Evolutionary conservation across 2,329 filamentous ascomycete genomes (phyloP), one percentile per base, ranked within the genome.

Genomic region (Pyrenophora graminea): DNA sequence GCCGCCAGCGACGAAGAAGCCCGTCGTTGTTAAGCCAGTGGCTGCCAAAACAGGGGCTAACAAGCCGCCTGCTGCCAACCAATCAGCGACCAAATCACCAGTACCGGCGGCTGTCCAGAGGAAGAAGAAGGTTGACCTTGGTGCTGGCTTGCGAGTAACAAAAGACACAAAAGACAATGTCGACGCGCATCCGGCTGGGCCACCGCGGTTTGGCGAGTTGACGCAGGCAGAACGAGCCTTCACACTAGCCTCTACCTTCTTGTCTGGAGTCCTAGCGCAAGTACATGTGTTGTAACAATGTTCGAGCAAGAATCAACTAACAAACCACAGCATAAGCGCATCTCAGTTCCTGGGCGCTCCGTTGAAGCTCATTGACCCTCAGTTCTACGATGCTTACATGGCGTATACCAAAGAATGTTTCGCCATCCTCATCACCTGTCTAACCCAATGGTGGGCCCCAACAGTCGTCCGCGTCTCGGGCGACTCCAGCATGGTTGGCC

Each of bases 381-480:
- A 90, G 39, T 83, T 89, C 67, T 96, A 90, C 77, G 89, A 95
- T 73, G 83, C 86, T 56, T 95, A 91, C 76, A 95, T 96, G 84
- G 85, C 90, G 34, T 82, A 91, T 71, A 94, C 90, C 9, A 96
- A 96, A 73, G 85, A 90, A 67, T 89, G 84, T 1, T 95, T 95
- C 71, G 89, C 88, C 32, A 81, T 95, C 13, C 77, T 91, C 38
- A 85, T 87, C 56, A 91, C 88, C 17, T 88, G 87, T 38, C 85
- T 93, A 78, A 95, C 90, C 12, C 85, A 93, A 66, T 89, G 89
- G 79, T 96, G 90, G 87, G 87, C 88, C n/a, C 89, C 90, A 3
- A 94, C 90, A 0, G 82, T 85, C 4, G 87, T 96, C 48, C 82
- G 89, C 47, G 88, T 96, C 64, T 94, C 90, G 69, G 91, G 91